phyloP scores from a whole-genome alignment of 2,329 filamentous ascomycete genomes.

The Fusarium bactridioides region DNA sequence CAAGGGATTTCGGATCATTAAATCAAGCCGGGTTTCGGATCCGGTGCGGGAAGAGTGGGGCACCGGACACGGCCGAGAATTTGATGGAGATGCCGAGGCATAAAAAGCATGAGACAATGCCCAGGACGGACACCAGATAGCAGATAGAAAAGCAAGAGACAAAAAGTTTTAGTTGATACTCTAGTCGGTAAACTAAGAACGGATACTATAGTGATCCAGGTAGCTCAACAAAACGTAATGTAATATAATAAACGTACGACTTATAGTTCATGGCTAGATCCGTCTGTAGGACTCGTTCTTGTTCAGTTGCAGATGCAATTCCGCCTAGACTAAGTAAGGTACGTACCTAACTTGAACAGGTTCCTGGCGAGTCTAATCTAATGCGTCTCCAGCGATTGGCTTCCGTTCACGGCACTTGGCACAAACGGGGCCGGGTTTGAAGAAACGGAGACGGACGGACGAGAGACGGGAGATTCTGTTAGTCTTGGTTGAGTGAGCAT shows the following conservation, averaged over 20 bases:
- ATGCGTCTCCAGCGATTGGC: not conserved
- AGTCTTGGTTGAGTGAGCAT: not conserved
- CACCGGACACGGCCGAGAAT: not conserved
- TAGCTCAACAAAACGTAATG: not conserved
- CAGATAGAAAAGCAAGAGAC: not conserved
- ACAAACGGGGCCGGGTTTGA: not conserved
- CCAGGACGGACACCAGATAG: not conserved
- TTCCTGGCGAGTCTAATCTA: not conserved
- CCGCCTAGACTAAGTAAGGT: not conserved
- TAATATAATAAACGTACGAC: not conserved
- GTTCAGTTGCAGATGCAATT: not conserved
- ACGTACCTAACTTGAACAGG: not conserved
- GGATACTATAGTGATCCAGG: not conserved
- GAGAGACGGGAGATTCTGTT: not conserved
- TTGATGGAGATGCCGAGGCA: not conserved
- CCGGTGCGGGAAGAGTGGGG: not conserved
- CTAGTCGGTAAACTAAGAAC: no score
- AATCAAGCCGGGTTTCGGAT: not conserved
- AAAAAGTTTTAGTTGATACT: not conserved
- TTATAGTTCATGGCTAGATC: not conserved
- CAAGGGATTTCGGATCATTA: not conserved
- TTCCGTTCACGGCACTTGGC: not conserved
- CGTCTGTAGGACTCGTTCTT: not conserved
- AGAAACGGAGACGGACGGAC: not conserved
- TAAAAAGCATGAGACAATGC: not conserved